Percentiles rank a stretch among this genome's conserved stretches.
Evolutionary conservation across 2,329 filamentous ascomycete genomes (phyloP).

Genomic region (Mycosphaerelloides madeirae): DNA sequence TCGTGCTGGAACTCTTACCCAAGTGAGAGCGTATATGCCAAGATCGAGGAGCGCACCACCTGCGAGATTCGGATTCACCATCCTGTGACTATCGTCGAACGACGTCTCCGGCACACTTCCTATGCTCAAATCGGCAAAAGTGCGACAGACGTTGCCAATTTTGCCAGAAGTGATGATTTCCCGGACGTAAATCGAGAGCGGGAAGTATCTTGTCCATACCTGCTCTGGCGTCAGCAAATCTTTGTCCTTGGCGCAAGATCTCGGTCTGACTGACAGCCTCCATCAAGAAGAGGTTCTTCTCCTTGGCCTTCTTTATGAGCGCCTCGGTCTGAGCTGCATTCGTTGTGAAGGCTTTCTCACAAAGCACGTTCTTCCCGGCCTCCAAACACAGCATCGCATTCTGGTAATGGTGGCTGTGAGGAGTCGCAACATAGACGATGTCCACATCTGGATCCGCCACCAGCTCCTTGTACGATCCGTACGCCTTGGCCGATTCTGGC

Average conservation of each 20-base stretch:
- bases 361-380: constrained; percentile 81
- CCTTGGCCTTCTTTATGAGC: constrained; percentile 65
- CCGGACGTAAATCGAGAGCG: constrained; percentile 69
- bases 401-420: constrained; percentile 90
- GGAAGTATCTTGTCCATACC: constrained; percentile 87
- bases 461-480: constrained; percentile 77
- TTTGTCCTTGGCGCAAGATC: neutral
- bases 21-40: constrained; percentile 83
- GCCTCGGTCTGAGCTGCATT: constrained; percentile 71
- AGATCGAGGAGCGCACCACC: constrained; percentile 80
- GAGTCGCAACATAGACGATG: constrained; percentile 83
- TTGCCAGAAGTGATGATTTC: constrained; percentile 57
- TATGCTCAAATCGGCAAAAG: constrained; percentile 56
- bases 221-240: constrained; percentile 5
- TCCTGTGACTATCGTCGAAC: constrained; percentile 60
- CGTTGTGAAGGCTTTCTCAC: constrained; percentile 86
- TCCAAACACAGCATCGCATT: constrained; percentile 80
- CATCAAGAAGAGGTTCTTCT: constrained; percentile 71
- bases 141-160: constrained; percentile 54
- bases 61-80: constrained; percentile 78
- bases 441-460: constrained; percentile 74
- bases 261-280: constrained; percentile 44
- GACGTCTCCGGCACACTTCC: constrained; percentile 57
- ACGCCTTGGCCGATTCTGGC: constrained; percentile 63
- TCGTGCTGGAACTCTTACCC: constrained; percentile 42